These are phyloP conservation scores for Solanum verrucosum DNA, from an alignment of 257 asterid species.

Conservation along the genomic window DNA sequence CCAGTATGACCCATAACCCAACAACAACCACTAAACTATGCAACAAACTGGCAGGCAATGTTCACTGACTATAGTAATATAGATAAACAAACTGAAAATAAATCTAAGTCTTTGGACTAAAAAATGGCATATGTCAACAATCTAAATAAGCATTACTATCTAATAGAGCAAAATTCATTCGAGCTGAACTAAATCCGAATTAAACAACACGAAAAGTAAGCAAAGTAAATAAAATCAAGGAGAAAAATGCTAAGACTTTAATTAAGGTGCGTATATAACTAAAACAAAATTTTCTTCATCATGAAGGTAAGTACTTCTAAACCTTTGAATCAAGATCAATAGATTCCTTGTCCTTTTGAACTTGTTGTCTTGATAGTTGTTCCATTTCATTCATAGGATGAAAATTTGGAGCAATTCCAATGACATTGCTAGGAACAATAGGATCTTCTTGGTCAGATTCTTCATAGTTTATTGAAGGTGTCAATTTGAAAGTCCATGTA, in stretches of 20 bases:
- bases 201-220: too few relatives aligned
- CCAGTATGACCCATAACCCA: too few relatives aligned
- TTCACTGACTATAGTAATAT: too few relatives aligned
- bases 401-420: neutral
- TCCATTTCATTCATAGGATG: neutral
- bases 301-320: neutral
- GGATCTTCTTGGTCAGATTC: neutral
- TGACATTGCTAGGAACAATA: neutral
- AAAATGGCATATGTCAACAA: neutral
- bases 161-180: neutral
- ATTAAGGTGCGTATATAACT: neutral
- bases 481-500: neutral
- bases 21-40: too few relatives aligned
- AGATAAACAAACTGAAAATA: neutral
- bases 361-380: neutral
- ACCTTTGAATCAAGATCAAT: neutral
- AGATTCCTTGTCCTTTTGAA: neutral
- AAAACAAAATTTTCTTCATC: neutral
- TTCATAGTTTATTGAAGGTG: neutral
- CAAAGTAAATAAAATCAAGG: too few relatives aligned
- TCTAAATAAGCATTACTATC: neutral
- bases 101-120: neutral
- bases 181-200: neutral
- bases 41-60: too few relatives aligned
- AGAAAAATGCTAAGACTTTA: neutral